These are phyloP conservation scores for Salix caprea DNA, from an alignment of 345 rosid species.

Conservation along the genomic window DNA sequence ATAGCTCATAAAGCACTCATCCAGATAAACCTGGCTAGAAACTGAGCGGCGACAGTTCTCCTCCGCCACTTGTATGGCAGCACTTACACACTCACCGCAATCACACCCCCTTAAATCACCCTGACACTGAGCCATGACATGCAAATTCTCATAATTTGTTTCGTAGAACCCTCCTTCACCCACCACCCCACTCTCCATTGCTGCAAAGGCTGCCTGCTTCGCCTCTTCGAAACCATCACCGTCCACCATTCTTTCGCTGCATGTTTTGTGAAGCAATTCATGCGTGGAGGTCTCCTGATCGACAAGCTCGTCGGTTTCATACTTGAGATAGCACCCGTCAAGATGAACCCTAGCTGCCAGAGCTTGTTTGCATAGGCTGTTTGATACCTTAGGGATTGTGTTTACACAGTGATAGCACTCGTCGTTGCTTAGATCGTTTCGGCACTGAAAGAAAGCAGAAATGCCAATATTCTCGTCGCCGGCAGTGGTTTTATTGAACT, in stretches of 20 bases:
- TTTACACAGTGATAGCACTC: constrained; percentile 53
- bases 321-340: constrained; percentile 59
- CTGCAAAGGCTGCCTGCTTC: constrained; percentile 45
- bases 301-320: constrained; percentile 34
- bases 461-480: constrained; percentile 38
- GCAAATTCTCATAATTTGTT: constrained; percentile 34
- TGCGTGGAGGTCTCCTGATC: constrained; percentile 9
- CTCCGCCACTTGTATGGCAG: constrained; percentile 40
- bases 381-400: constrained; percentile 35
- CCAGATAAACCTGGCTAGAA: constrained; percentile 53
- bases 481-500: constrained; percentile 48
- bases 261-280: constrained; percentile 44
- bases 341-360: constrained; percentile 60
- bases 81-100: constrained; percentile 60
- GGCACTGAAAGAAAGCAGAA: constrained; percentile 71
- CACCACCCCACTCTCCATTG: constrained; percentile 38
- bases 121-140: constrained; percentile 59
- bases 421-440: constrained; percentile 38
- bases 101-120: constrained; percentile 47
- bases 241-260: constrained; percentile 38
- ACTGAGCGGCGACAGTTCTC: constrained; percentile 48
- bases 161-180: constrained; percentile 38
- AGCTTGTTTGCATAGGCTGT: constrained; percentile 38
- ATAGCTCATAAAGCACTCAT: constrained; percentile 51
- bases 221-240: constrained; percentile 37